Conservation (phyloP, 2,329 filamentous ascomycete species). For the Lachnum nothofagi region DNA sequence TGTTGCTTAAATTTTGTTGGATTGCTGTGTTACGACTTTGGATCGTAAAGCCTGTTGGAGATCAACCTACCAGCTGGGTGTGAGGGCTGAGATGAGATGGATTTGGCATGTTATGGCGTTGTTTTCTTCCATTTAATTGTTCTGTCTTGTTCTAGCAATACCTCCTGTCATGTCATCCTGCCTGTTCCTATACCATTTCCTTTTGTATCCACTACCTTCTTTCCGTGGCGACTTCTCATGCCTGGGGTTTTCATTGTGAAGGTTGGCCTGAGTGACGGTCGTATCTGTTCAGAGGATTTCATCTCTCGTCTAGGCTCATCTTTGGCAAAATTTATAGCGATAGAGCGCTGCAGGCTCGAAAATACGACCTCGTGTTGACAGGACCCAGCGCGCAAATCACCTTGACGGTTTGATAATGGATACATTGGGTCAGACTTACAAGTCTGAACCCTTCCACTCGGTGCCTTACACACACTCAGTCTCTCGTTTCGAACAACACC, state of each 20-base stretch:
- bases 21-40: not conserved
- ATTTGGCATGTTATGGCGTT: conserved; percentile 12
- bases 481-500: too few relatives aligned
- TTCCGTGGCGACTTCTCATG: not conserved
- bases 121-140: not conserved
- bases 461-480: too few relatives aligned
- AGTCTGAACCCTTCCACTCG: too few relatives aligned
- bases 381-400: not conserved
- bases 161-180: not conserved
- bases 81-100: conserved; percentile 1
- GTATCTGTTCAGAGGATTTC: not conserved
- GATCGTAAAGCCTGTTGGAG: not conserved
- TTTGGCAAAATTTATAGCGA: not conserved
- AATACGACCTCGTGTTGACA: not conserved
- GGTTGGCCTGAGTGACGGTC: not conserved
- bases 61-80: not conserved
- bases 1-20: conserved; percentile 2
- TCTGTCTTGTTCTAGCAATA: conserved; percentile 6
- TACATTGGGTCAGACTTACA: too few relatives aligned
- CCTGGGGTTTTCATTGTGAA: not conserved
- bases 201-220: not conserved
- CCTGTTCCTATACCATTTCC: conserved; percentile 8
- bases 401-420: too few relatives aligned
- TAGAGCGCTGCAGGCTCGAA: not conserved
- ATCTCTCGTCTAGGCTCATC: not conserved